Evolutionary conservation across 176 grass and related monocot genomes (phyloP).

Genomic region (Bromus sterilis): DNA sequence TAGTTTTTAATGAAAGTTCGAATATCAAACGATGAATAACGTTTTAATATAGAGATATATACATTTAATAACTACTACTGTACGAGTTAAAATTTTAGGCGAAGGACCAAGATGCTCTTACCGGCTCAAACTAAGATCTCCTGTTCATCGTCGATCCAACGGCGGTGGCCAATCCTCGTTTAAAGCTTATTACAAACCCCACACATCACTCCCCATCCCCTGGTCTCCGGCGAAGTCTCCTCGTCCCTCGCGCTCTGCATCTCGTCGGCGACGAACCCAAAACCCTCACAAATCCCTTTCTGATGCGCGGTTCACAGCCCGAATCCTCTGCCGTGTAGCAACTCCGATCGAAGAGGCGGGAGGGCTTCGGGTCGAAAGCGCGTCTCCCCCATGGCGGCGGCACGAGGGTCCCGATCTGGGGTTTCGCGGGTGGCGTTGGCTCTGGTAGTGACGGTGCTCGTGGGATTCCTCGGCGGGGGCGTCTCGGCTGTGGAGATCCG

Average conservation of each 20-base stretch:
- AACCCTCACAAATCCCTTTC: background rate
- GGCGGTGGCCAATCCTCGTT: background rate
- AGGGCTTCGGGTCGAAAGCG: background rate
- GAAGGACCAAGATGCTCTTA: too few species aligned
- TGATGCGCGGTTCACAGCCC: constrained; percentile 14
- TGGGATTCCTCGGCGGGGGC: constrained; percentile 10
- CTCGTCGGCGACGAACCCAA: constrained; percentile 22
- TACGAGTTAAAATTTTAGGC: too few species aligned
- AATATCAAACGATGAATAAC: too few species aligned
- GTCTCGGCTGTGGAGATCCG: constrained; percentile 30
- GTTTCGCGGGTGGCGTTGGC: background rate
- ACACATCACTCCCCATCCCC: background rate
- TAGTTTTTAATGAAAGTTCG: too few species aligned
- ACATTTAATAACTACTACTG: too few species aligned
- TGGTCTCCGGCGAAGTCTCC: constrained; percentile 40
- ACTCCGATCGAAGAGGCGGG: constrained; percentile 13
- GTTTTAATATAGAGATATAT: too few species aligned
- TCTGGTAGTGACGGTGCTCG: constrained; percentile 14
- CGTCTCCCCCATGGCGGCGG: constrained; percentile 12
- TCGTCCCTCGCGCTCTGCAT: constrained; percentile 19
- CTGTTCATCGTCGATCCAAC: background rate
- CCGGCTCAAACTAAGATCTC: background rate
- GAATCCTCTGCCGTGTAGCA: background rate
- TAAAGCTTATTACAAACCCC: background rate
- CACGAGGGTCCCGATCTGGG: constrained; percentile 31